Percentiles rank a stretch among this genome's conserved stretches.
Evolutionary conservation across 768 basidiomycete species (phyloP).

Genomic region (Mycena filopes): DNA sequence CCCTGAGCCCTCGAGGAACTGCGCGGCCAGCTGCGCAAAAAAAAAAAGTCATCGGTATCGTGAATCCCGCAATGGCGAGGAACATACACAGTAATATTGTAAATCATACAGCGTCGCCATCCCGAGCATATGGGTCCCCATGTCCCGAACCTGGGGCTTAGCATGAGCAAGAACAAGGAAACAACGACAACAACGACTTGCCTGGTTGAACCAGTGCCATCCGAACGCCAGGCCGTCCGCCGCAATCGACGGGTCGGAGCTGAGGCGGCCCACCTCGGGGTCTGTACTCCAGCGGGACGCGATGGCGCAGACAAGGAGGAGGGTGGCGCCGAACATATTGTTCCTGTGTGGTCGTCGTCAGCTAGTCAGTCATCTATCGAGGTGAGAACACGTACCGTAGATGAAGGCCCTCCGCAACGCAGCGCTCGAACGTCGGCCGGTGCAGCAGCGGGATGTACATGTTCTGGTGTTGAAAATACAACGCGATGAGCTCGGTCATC

Average conservation of each 20-base stretch:
- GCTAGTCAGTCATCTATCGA: too few species aligned
- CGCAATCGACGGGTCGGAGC: background rate
- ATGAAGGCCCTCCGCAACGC: constrained; percentile 60
- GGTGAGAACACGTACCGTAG: constrained; percentile 28
- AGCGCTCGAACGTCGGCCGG: constrained; percentile 70
- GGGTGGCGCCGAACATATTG: constrained; percentile 62
- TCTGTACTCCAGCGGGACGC: constrained; percentile 71
- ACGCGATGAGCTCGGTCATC: constrained; percentile 60
- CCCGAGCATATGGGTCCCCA: constrained; percentile 67
- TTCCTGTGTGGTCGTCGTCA: constrained; percentile 42
- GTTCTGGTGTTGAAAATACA: constrained; percentile 74
- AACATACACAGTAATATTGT: constrained; percentile 65
- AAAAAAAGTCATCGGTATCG: too few species aligned
- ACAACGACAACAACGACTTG: constrained; percentile 30
- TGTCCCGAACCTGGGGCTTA: constrained; percentile 49
- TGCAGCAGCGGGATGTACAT: constrained; percentile 76
- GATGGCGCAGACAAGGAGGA: constrained; percentile 78
- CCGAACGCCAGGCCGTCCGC: constrained; percentile 53
- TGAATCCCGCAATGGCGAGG: background rate
- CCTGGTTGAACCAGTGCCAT: constrained; percentile 77
- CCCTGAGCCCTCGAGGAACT: constrained; percentile 65
- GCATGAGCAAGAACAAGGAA: background rate
- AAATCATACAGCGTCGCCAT: constrained; percentile 79
- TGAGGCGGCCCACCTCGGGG: constrained; percentile 51
- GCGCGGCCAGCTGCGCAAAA: constrained; percentile 66